Percentiles rank a stretch among this genome's conserved stretches.
Evolutionary conservation across 2,329 filamentous ascomycete genomes (phyloP).

Genomic region (Exophiala aquamarina): DNA sequence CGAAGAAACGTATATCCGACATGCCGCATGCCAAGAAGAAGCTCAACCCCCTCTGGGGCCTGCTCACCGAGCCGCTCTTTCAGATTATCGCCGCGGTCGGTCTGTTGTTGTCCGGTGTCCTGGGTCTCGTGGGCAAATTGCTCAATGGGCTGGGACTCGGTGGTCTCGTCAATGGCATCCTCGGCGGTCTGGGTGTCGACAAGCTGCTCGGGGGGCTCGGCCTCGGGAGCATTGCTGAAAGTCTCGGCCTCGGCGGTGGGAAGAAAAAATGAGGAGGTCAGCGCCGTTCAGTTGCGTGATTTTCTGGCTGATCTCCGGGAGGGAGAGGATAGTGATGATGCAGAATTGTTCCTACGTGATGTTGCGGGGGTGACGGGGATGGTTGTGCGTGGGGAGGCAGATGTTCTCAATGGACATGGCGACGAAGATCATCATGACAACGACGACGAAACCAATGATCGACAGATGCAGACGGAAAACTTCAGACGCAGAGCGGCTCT

Average conservation of each 20-base stretch:
- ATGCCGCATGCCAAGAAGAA: constrained; percentile 96
- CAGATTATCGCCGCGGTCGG: constrained; percentile 92
- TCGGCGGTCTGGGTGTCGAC: constrained; percentile 74
- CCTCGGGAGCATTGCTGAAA: constrained; percentile 51
- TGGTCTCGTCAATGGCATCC: constrained; percentile 73
- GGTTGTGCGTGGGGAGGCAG: not conserved
- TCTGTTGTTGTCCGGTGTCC: constrained; percentile 75
- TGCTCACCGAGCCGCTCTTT: constrained; percentile 81
- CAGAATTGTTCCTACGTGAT: not conserved
- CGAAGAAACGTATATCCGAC: constrained; percentile 82
- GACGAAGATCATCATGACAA: not conserved
- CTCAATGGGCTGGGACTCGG: constrained; percentile 80
- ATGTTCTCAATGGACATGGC: not conserved
- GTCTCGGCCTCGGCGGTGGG: constrained; percentile 54
- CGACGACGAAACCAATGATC: not conserved
- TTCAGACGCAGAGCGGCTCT: not conserved
- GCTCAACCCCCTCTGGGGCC: constrained; percentile 83
- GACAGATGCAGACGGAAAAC: not conserved
- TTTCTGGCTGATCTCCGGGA: not conserved
- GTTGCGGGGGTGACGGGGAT: not conserved
- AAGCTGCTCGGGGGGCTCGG: constrained; percentile 75
- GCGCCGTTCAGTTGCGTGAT: not conserved
- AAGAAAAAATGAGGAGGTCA: constrained; percentile 46
- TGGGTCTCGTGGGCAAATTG: constrained; percentile 79
- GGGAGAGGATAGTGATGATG: not conserved